Conservation (phyloP, 345 rosid genomes). For the Hevea brasiliensis region DNA sequence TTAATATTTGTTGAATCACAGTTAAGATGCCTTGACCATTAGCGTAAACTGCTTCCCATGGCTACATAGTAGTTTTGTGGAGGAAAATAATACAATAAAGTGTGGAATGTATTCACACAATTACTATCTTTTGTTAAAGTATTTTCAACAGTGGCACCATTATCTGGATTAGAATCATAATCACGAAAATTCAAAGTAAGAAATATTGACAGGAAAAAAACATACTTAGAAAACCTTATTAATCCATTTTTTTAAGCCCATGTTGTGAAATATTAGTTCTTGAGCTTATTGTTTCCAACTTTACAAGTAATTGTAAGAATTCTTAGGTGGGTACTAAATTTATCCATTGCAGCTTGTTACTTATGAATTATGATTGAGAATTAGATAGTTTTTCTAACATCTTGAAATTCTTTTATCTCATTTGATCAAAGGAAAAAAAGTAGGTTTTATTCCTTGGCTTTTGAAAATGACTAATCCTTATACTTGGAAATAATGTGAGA, state of each 20-base stretch:
- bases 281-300: conserved; percentile 3
- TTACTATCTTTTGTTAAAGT: too few relatives aligned
- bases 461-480: background rate
- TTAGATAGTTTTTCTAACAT: background rate
- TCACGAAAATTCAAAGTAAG: too few relatives aligned
- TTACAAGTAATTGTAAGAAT: background rate
- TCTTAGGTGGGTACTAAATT: background rate
- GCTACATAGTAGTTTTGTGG: too few relatives aligned
- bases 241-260: background rate
- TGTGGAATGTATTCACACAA: too few relatives aligned
- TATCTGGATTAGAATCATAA: too few relatives aligned
- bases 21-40: too few relatives aligned
- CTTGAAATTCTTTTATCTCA: conserved; percentile 2
- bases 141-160: too few relatives aligned
- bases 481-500: background rate
- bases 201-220: background rate
- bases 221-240: background rate
- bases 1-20: too few relatives aligned
- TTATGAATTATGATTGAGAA: background rate
- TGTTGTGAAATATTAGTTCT: background rate
- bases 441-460: background rate
- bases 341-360: too few relatives aligned
- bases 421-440: background rate
- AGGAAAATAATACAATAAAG: too few relatives aligned
- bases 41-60: too few relatives aligned